Evolutionary conservation across 345 rosid species (phyloP), one percentile per base, ranked within the genome.

Genomic region (Citrus hindsii): DNA sequence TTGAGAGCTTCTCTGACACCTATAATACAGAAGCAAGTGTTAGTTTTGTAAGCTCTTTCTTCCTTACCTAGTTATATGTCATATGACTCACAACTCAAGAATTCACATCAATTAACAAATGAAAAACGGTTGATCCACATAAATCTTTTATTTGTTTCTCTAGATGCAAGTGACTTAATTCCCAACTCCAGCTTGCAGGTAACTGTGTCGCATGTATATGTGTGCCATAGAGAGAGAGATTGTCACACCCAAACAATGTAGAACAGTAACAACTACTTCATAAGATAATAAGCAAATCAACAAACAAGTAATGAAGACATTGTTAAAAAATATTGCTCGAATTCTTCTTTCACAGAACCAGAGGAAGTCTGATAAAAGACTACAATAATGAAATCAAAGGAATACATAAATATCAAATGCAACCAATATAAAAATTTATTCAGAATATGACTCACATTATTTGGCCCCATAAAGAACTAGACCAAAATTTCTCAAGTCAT

Each of bases 1-100:
- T 48, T 90, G 94, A 12, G 96, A 87, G 83, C 92, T 92, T 83
- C 96, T 88, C 77, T 92, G 93, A 80, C 93, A 89, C 92, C 94
- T 90, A 69, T 28, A 78, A 86, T 69, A 19, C 7, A 24, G 80
- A 80, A 77, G 14, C 10, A 7, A 16, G 8, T 2, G 16, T 71
- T 51, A 75, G n/a, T 12, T 79, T 55, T 38, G 7, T 48, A 61
- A 42, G 10, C 66, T 72, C 18, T 33, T 32, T 55, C 22, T 69
- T 59, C 73, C 24, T 68, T 65, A 18, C 42, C 42, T 18, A 33
- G 30, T 30, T 18, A 68, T 16, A 28, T 21, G 22, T 38, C 19
- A 74, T 8, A 42, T 42, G 51, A 42, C 51, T 42, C 51, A n/a
- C n/a, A 71, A 32, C 42, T 73, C 76, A 40, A n/a, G n/a, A 59